Conservation (phyloP, 257 asterid genomes). For the Datura wrightii region DNA sequence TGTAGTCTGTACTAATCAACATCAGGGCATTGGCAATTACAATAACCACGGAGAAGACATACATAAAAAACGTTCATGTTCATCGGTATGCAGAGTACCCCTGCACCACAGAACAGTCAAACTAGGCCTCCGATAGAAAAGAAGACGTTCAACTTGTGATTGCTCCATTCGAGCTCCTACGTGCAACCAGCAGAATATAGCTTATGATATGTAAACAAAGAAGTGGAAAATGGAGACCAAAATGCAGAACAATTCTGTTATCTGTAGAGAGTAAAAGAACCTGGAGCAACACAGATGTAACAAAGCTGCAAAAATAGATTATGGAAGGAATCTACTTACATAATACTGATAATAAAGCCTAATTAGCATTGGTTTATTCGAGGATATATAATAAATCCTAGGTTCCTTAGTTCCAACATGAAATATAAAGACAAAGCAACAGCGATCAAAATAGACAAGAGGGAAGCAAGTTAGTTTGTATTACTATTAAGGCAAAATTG, state of each 20-base stretch:
- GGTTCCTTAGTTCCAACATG: background rate
- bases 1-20: background rate
- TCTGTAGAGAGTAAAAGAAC: too few relatives aligned
- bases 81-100: conserved; percentile 62
- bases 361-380: too few relatives aligned
- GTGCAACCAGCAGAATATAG: background rate
- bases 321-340: too few relatives aligned
- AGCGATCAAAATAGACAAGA: background rate
- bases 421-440: background rate
- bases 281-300: too few relatives aligned
- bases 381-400: background rate
- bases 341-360: too few relatives aligned
- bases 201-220: too few relatives aligned
- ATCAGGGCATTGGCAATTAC: conserved; percentile 85
- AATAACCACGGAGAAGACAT: conserved; percentile 58
- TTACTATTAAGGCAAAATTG: background rate
- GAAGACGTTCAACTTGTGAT: conserved; percentile 67
- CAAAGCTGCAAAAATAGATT: too few relatives aligned
- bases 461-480: background rate
- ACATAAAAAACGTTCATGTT: conserved; percentile 58
- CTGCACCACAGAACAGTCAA: conserved; percentile 70
- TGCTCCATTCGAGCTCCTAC: conserved; percentile 74
- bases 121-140: background rate
- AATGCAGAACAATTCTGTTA: too few relatives aligned
- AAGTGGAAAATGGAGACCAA: too few relatives aligned